Percentiles rank a stretch among this genome's conserved stretches.
Evolutionary conservation across 148 eudicot genomes (phyloP).

Genomic region (Rhododendron mucronatum): DNA sequence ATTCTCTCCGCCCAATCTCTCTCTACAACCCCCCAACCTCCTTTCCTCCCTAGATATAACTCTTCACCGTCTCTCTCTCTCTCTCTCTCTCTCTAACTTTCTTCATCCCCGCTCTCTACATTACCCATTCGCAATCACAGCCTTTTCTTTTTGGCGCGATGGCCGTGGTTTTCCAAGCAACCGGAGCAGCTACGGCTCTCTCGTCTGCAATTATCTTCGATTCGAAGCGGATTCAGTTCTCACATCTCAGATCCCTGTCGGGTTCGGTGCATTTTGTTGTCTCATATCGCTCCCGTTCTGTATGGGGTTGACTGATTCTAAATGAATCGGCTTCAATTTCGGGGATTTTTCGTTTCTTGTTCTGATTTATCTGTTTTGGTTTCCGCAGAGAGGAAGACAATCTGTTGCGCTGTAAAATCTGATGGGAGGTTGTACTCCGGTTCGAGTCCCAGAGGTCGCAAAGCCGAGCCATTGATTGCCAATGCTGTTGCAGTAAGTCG

Average conservation of each 20-base stretch:
- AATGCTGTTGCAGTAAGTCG: slow-evolving; percentile 67
- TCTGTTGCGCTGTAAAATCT: slow-evolving; percentile 37
- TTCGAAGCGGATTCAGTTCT: slow-evolving; percentile 28
- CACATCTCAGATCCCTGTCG: slow-evolving; percentile 23
- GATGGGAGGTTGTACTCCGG: slow-evolving; percentile 29
- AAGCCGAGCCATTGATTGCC: slow-evolving; percentile 31
- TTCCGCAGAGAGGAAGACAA: slow-evolving; percentile 38
- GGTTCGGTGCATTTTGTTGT: slow-evolving; percentile 18
- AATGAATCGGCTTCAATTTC: neutral
- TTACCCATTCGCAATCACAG: neutral
- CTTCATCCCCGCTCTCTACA: neutral
- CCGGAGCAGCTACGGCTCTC: slow-evolving; percentile 48
- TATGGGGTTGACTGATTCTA: neutral
- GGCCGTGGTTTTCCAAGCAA: slow-evolving; percentile 51
- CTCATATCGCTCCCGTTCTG: slow-evolving; percentile 5
- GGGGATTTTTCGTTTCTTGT: neutral
- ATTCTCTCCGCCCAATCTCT: slow-evolving; percentile 18
- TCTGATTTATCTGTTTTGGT: neutral
- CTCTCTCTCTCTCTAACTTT: neutral
- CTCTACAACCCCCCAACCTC: neutral
- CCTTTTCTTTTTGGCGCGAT: slow-evolving; percentile 11
- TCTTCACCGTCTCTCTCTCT: neutral
- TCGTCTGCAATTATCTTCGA: slow-evolving; percentile 26
- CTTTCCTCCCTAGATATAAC: neutral
- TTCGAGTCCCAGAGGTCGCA: slow-evolving; percentile 22